Conservation (phyloP, 2,329 filamentous ascomycete species). For the Incumbomyces delicatus region DNA sequence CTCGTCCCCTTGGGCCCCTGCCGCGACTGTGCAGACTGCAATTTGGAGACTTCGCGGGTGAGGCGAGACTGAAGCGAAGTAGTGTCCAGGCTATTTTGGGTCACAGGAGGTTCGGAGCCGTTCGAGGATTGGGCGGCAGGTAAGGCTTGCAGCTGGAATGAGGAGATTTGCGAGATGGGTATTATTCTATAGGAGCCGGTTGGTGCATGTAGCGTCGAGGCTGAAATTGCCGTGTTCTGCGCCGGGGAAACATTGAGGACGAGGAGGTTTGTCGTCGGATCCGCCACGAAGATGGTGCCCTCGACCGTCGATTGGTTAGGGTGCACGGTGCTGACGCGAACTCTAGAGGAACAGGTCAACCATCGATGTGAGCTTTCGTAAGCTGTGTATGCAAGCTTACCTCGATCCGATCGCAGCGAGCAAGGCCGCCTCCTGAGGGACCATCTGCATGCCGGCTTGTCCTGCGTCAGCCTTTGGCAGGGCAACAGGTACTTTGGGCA, state of each 20-base stretch:
- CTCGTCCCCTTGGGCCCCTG: slow-evolving; percentile 50
- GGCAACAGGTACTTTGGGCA: slow-evolving; percentile 41
- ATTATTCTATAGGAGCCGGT: slow-evolving; percentile 52
- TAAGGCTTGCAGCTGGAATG: slow-evolving; percentile 45
- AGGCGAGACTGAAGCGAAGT: slow-evolving; percentile 46
- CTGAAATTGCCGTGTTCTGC: slow-evolving; percentile 25
- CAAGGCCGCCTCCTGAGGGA: slow-evolving; percentile 43
- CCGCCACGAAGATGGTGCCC: slow-evolving; percentile 53
- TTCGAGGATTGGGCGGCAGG: slow-evolving; percentile 26
- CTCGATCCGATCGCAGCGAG: slow-evolving; percentile 52
- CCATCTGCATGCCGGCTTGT: slow-evolving; percentile 36
- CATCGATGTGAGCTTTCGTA: neutral
- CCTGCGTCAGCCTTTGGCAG: slow-evolving; percentile 37
- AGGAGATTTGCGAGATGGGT: slow-evolving; percentile 49
- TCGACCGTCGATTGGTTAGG: slow-evolving; percentile 45
- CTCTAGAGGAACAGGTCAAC: slow-evolving; percentile 29
- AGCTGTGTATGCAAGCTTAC: slow-evolving; percentile 32
- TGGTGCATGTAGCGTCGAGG: slow-evolving; percentile 26
- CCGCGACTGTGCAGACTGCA: slow-evolving; percentile 49
- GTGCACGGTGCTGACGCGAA: slow-evolving; percentile 48
- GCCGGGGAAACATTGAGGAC: slow-evolving; percentile 48
- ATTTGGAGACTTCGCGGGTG: slow-evolving; percentile 44
- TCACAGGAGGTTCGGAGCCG: slow-evolving; percentile 30
- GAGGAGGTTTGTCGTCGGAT: slow-evolving; percentile 51
- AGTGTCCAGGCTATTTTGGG: slow-evolving; percentile 44